These are phyloP conservation scores for Didymella sp. DNA, from an alignment of 2,329 filamentous ascomycete genomes.

Conservation along the genomic window DNA sequence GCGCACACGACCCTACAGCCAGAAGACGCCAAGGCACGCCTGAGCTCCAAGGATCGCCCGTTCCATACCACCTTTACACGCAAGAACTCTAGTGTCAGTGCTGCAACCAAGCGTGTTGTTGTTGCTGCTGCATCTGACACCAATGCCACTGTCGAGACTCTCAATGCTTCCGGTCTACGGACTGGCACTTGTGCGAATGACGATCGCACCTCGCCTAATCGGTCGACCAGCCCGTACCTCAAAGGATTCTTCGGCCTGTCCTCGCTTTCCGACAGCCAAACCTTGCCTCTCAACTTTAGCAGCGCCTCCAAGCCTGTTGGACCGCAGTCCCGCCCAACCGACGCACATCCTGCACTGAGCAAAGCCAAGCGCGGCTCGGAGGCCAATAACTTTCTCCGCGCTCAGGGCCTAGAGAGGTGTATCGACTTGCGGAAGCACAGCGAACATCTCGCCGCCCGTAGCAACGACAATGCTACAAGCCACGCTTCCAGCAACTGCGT, in stretches of 20 bases:
- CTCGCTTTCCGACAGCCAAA: neutral
- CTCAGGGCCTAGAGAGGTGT: neutral
- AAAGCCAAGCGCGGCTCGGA: slow-evolving; percentile 13
- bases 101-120: neutral
- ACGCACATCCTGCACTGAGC: slow-evolving; percentile 1
- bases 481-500: neutral
- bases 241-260: slow-evolving; percentile 10
- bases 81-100: slow-evolving; percentile 4
- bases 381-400: neutral
- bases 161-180: slow-evolving; percentile 1
- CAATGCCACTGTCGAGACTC: neutral
- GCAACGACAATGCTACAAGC: neutral
- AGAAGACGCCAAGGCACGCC: slow-evolving; percentile 7
- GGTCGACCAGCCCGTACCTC: slow-evolving; percentile 4
- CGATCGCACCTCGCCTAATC: neutral
- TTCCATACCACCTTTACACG: neutral
- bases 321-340: neutral
- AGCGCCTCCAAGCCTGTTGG: neutral
- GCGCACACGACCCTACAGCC: slow-evolving; percentile 23
- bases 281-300: neutral
- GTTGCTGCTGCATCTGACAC: neutral
- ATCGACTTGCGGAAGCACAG: neutral
- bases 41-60: slow-evolving; percentile 2
- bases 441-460: neutral
- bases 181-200: neutral